These are phyloP conservation scores for Cutaneotrichosporon curvatum DNA, from an alignment of 1,284 basidiomycete species.

Conservation along the genomic window DNA sequence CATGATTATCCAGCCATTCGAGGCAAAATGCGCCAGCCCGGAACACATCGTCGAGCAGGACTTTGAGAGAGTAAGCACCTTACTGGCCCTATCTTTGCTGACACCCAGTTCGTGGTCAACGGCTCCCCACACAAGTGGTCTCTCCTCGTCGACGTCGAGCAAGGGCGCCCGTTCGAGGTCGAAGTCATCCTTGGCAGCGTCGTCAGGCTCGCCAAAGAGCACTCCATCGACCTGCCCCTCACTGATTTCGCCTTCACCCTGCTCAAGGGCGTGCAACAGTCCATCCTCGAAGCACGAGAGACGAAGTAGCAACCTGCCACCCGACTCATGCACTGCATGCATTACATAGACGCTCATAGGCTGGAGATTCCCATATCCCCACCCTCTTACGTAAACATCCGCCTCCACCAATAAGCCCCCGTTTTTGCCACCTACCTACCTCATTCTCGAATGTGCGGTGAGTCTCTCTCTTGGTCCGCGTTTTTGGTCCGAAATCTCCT, in stretches of 20 bases:
- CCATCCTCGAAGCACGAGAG: constrained; percentile 10
- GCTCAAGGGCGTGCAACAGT: constrained; percentile 33
- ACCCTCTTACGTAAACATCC: neutral
- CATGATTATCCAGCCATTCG: constrained; percentile 25
- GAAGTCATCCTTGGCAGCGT: constrained; percentile 42
- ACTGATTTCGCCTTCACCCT: constrained; percentile 33
- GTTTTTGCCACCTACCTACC: neutral
- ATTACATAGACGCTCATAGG: neutral
- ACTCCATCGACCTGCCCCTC: constrained; percentile 24
- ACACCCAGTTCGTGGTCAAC: constrained; percentile 10
- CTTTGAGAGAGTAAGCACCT: constrained; percentile 8
- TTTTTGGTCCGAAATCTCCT: too few species aligned
- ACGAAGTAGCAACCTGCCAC: too few species aligned
- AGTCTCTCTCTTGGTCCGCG: too few species aligned
- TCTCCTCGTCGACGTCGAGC: constrained; percentile 39
- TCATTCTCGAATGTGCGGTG: neutral
- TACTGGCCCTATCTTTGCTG: neutral
- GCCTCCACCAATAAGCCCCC: neutral
- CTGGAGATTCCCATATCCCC: neutral
- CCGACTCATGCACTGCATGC: too few species aligned
- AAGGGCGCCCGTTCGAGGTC: constrained; percentile 42
- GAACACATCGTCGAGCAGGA: constrained; percentile 14
- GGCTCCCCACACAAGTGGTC: constrained; percentile 34
- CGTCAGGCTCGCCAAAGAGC: constrained; percentile 28
- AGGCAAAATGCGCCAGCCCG: constrained; percentile 13